A percentile compares a stretch with the other conserved stretches of the same genome.
These are phyloP conservation scores for Aspergillus bombycis DNA, from an alignment of 2,329 filamentous ascomycete species.

Conservation along the genomic window DNA sequence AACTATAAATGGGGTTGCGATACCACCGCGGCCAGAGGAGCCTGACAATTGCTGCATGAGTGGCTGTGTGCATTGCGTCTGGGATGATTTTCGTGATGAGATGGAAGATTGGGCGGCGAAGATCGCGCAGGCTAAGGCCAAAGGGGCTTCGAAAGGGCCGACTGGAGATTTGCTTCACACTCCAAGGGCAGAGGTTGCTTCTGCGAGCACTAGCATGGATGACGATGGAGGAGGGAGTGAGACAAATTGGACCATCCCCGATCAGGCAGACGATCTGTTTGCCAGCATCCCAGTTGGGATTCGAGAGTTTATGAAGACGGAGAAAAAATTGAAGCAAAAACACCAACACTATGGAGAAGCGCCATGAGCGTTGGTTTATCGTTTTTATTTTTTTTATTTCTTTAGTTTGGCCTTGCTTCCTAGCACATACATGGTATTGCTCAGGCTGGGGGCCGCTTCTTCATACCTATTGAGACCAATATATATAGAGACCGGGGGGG, in stretches of 20 bases:
- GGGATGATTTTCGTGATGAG: constrained; percentile 89
- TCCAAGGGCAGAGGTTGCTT: constrained; percentile 47
- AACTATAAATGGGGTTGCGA: constrained; percentile 73
- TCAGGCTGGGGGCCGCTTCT: neutral
- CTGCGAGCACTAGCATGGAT: constrained; percentile 68
- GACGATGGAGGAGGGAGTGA: constrained; percentile 79
- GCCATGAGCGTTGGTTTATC: constrained; percentile 15
- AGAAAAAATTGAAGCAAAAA: constrained; percentile 83
- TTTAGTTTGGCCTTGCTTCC: neutral
- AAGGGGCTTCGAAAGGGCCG: constrained; percentile 28
- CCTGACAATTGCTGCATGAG: constrained; percentile 99
- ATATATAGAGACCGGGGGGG: neutral
- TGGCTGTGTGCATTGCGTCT: constrained; percentile 96
- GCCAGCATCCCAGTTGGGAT: constrained; percentile 86
- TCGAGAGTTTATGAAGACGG: constrained; percentile 93
- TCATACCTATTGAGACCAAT: neutral
- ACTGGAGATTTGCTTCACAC: constrained; percentile 35
- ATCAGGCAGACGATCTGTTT: constrained; percentile 66
- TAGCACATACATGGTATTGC: neutral
- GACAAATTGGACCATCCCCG: constrained; percentile 62
- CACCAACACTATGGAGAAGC: constrained; percentile 59
- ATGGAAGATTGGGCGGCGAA: constrained; percentile 82
- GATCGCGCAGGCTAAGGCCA: constrained; percentile 62
- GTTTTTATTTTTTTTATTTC: neutral
- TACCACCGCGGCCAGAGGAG: constrained; percentile 83